Conservation (phyloP, 805 yeast species). For the Ogataea corticis region DNA sequence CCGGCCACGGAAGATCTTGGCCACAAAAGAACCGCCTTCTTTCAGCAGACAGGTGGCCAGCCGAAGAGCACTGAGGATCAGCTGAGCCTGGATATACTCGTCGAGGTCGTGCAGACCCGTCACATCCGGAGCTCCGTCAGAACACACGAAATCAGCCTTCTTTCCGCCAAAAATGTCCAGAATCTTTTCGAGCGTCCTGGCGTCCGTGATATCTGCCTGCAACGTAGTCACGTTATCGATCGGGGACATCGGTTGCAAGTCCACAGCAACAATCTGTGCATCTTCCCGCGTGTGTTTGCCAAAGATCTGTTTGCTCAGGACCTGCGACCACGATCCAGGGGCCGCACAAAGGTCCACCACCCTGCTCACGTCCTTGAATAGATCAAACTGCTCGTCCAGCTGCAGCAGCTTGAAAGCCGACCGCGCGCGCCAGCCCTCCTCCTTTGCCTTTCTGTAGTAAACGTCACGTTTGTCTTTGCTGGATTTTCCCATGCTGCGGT, state of each 20-base stretch:
- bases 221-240: constrained; percentile 86
- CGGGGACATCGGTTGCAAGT: constrained; percentile 96
- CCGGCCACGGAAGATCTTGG: constrained; percentile 94
- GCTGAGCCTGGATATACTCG: constrained; percentile 94
- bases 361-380: constrained; percentile 68
- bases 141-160: constrained; percentile 91
- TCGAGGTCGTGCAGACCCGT: constrained; percentile 96
- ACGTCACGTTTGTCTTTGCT: constrained; percentile 94
- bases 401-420: constrained; percentile 94
- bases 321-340: constrained; percentile 99
- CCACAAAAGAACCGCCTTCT: constrained; percentile 92
- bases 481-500: constrained; percentile 75
- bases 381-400: constrained; percentile 84
- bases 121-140: constrained; percentile 99
- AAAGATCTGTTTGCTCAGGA: constrained; percentile 69
- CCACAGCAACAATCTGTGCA: constrained; percentile 85
- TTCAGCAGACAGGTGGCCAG: constrained; percentile 85
- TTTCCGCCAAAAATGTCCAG: constrained; percentile 84
- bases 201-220: constrained; percentile 98
- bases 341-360: constrained; percentile 99
- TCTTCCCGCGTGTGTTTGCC: constrained; percentile 30
- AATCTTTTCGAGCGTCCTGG: constrained; percentile 76
- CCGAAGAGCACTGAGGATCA: constrained; percentile 87
- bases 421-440: constrained; percentile 96
- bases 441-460: constrained; percentile 92